Evolutionary conservation across 768 basidiomycete genomes (phyloP), one percentile per base, ranked within the genome.

Genomic region (Mycena olivaceomarginata): DNA sequence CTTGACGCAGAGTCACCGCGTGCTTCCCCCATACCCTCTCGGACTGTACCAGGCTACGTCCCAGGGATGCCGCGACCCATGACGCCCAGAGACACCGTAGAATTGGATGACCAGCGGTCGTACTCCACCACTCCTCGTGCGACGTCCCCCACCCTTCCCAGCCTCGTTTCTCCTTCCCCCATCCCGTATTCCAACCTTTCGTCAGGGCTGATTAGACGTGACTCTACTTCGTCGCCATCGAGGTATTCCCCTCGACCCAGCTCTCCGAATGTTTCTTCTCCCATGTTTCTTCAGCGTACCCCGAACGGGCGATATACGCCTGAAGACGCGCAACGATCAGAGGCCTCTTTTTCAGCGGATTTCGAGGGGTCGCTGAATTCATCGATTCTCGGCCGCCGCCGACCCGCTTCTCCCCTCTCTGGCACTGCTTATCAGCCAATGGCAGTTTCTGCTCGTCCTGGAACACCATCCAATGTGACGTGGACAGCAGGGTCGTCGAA

Each of bases 11-110:
- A 91, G 25, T 87, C 88, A 64, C 90, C 87, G 53, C 90, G 89
- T n/a, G 84, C 91, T 65, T 94, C 93, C 2, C 94, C 94, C 57
- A 87, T 93, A 31, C 93, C 93, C 39, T 87, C 92, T 62, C 91
- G 91, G 59, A 91, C 88, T 4, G 82, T 95, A 25, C 96, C 96
- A 70, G 96, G 96, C 16, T 97, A 97, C 84, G 93, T 96, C 72
- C 96, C 96, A 31, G 96, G 96, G 13, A 97, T 97, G 96, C 94
- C 95, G 25, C 89, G 96, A 56, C 96, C 96, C 20, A 96, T 97
- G 94, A 97, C 96, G 8, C 96, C 96, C n/a, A 93, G 92, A 72
- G 94, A 95, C 78, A 80, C 86, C 8, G 86, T 90, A 43, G 96
- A 96, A 64, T 82, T 89, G 40, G 95, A 96, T 70, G 94, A 96